These are phyloP conservation scores for Colletotrichum destructivum DNA, from an alignment of 2,329 filamentous ascomycete genomes.

Conservation along the genomic window DNA sequence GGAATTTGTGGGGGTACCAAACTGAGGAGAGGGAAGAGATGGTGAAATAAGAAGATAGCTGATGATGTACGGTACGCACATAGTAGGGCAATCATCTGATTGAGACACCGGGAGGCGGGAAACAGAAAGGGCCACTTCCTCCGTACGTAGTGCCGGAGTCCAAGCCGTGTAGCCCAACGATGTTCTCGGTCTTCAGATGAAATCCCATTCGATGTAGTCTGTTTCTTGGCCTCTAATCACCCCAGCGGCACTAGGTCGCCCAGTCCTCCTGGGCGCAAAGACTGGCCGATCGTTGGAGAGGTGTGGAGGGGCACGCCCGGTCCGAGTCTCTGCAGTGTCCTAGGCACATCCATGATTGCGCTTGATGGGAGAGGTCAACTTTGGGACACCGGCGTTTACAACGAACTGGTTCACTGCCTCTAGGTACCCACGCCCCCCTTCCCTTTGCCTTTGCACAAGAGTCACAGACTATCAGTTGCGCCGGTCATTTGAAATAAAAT, in stretches of 20 bases:
- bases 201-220: conserved; percentile 1
- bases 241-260: conserved; percentile 4
- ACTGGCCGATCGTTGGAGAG: conserved; percentile 1
- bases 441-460: not conserved
- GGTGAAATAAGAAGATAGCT: conserved; percentile 3
- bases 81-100: conserved; percentile 6
- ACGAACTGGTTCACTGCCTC: not conserved
- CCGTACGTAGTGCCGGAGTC: conserved; percentile 18
- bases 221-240: not conserved
- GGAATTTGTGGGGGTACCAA: not conserved
- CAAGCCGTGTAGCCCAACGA: not conserved
- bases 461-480: conserved; percentile 10
- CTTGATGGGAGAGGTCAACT: conserved; percentile 1
- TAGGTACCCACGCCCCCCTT: conserved; percentile 2
- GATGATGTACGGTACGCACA: not conserved
- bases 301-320: not conserved
- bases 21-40: not conserved
- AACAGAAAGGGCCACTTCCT: conserved; percentile 13
- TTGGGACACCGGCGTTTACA: conserved; percentile 8
- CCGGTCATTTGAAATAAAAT: not conserved
- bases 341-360: conserved; percentile 3
- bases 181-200: conserved; percentile 3
- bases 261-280: not conserved
- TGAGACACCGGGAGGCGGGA: conserved; percentile 15
- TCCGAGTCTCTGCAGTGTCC: not conserved